These are phyloP conservation scores for Blastocystis sp. DNA, from an alignment of 352 stramenopile species.

Conservation along the genomic window DNA sequence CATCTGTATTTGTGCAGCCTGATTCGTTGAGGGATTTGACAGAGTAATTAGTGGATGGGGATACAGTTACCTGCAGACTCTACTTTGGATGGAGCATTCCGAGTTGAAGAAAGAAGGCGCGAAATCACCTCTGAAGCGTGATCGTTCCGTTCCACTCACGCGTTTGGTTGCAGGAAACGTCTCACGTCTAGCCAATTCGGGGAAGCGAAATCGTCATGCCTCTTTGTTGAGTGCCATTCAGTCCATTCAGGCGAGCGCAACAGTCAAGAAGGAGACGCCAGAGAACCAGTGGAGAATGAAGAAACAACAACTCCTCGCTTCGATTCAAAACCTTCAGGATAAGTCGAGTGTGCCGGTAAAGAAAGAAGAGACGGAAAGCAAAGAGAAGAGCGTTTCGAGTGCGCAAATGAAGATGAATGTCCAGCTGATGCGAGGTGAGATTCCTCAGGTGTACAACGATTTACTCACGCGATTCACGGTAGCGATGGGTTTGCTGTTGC, in stretches of 20 bases:
- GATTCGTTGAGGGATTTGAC: too few species aligned
- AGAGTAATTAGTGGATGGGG: too few species aligned
- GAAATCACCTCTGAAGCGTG: too few species aligned
- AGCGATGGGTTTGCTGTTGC: background rate
- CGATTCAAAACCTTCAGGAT: background rate
- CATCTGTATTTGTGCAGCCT: too few species aligned
- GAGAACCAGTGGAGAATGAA: background rate
- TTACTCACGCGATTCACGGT: constrained; percentile 6
- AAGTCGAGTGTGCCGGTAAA: background rate
- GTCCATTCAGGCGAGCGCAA: background rate
- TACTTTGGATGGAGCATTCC: too few species aligned
- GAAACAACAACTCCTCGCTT: background rate
- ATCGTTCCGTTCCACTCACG: background rate
- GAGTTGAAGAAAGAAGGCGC: too few species aligned
- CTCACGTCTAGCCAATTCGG: background rate
- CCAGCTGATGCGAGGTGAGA: constrained; percentile 26
- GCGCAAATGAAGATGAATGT: constrained; percentile 13
- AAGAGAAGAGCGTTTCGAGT: background rate
- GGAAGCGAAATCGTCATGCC: background rate
- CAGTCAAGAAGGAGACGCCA: background rate
- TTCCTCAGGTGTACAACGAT: constrained; percentile 15
- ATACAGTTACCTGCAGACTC: background rate
- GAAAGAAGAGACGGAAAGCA: background rate
- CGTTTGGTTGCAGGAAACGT: background rate
- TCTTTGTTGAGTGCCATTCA: background rate